These are phyloP conservation scores for Pugionium dolabratum DNA, from an alignment of 345 rosid species.

Conservation along the genomic window DNA sequence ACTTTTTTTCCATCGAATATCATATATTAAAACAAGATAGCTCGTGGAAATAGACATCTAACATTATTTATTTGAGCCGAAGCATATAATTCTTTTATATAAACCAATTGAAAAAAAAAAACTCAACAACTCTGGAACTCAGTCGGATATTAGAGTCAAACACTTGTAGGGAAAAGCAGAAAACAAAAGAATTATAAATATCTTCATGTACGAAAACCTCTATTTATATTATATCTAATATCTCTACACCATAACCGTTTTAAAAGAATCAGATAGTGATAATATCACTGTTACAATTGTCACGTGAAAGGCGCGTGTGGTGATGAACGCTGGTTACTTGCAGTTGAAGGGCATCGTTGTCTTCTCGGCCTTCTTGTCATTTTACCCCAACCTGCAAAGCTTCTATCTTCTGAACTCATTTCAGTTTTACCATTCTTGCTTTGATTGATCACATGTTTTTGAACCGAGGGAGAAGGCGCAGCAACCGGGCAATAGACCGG, in stretches of 20 bases:
- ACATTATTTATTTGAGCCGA: too few relatives aligned
- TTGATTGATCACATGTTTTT: conserved; percentile 37
- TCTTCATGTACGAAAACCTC: conserved; percentile 28
- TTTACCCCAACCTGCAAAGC: conserved; percentile 79
- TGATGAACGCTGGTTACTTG: conserved; percentile 40
- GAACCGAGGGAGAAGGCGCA: conserved; percentile 26
- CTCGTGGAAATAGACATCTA: too few relatives aligned
- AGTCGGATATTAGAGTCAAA: not conserved
- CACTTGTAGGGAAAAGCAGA: not conserved
- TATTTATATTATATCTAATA: conserved; percentile 14
- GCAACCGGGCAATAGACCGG: conserved; percentile 26
- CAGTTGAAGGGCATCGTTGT: conserved; percentile 52
- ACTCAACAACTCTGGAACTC: not conserved
- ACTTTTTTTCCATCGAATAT: too few relatives aligned
- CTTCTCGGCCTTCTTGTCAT: conserved; percentile 77
- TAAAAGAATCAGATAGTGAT: conserved; percentile 26
- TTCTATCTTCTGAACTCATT: conserved; percentile 47
- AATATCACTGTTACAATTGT: not conserved
- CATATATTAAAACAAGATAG: too few relatives aligned
- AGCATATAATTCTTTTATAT: not conserved
- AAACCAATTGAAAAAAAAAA: not conserved
- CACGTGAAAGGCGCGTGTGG: conserved; percentile 39
- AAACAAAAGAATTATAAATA: not conserved
- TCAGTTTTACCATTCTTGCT: conserved; percentile 41
- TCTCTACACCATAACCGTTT: conserved; percentile 27